phyloP scores from a whole-genome alignment of 2,329 filamentous ascomycete species.

The Colletotrichum sojae region DNA sequence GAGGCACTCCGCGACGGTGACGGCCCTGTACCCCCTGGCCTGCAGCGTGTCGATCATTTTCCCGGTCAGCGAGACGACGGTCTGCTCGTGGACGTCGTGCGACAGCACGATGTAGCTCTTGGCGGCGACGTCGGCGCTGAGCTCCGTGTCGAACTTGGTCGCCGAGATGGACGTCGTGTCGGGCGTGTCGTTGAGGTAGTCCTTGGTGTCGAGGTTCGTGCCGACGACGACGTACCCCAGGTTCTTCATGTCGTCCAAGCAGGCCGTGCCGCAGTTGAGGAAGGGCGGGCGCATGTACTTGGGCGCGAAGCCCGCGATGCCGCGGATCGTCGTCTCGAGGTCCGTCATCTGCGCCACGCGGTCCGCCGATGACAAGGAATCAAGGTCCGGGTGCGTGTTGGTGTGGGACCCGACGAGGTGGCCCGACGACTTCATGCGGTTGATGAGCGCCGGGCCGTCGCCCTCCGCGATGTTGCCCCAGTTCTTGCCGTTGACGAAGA shows the following conservation, averaged over 20 bases:
- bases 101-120: constrained; percentile 65
- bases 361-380: constrained; percentile 50
- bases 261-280: constrained; percentile 55
- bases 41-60: constrained; percentile 59
- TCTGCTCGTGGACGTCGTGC: constrained; percentile 65
- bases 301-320: constrained; percentile 58
- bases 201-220: constrained; percentile 73
- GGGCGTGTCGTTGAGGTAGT: constrained; percentile 68
- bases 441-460: constrained; percentile 53
- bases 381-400: constrained; percentile 62
- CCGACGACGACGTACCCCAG: constrained; percentile 70
- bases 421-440: constrained; percentile 56
- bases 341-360: constrained; percentile 57
- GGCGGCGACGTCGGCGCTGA: constrained; percentile 39
- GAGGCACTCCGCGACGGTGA: constrained; percentile 71
- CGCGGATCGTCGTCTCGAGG: constrained; percentile 60
- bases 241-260: constrained; percentile 36
- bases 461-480: constrained; percentile 58
- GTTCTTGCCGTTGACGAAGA: constrained; percentile 60
- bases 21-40: constrained; percentile 59
- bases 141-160: constrained; percentile 48
- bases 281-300: constrained; percentile 62
- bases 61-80: constrained; percentile 33
- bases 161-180: constrained; percentile 64
- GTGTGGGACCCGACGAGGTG: constrained; percentile 58